Conservation (phyloP, 129 eudicot species). For the Ambrosia artemisiifolia region DNA sequence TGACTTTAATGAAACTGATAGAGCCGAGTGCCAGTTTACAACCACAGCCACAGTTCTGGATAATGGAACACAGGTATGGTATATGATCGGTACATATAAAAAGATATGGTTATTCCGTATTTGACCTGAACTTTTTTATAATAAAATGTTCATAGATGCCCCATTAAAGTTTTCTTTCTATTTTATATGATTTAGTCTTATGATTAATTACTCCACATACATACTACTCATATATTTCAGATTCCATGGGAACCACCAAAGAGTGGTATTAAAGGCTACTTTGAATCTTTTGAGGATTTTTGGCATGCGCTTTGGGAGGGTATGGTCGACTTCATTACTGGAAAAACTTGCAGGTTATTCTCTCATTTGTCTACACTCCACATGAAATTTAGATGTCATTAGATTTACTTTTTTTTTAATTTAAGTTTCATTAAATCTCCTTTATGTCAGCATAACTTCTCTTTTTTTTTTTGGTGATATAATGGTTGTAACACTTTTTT, state of each 20-base stretch:
- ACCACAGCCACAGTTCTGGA: conserved; percentile 83
- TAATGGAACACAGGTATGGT: conserved; percentile 83
- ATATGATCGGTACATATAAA: not conserved
- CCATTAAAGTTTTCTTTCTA: not conserved
- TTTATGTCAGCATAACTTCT: not conserved
- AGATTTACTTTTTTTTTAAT: too few species aligned
- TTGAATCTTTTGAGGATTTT: conserved; percentile 59
- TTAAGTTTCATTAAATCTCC: not conserved
- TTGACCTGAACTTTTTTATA: not conserved
- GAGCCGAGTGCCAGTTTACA: conserved; percentile 94
- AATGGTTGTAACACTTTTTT: conserved; percentile 9
- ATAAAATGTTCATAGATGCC: not conserved
- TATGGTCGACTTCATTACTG: conserved; percentile 73
- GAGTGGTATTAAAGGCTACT: conserved; percentile 51
- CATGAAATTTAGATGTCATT: not conserved
- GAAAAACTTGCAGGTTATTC: conserved; percentile 75
- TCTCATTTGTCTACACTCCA: not conserved
- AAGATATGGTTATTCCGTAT: not conserved
- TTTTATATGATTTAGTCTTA: not conserved
- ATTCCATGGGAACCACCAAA: conserved; percentile 70
- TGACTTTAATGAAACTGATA: conserved; percentile 71
- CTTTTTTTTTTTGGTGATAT: not conserved
- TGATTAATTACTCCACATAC: not conserved
- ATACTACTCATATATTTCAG: conserved; percentile 30
- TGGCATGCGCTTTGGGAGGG: conserved; percentile 66